phyloP scores from a whole-genome alignment of 1,284 basidiomycete genomes.

The Acaromyces ingoldii region DNA sequence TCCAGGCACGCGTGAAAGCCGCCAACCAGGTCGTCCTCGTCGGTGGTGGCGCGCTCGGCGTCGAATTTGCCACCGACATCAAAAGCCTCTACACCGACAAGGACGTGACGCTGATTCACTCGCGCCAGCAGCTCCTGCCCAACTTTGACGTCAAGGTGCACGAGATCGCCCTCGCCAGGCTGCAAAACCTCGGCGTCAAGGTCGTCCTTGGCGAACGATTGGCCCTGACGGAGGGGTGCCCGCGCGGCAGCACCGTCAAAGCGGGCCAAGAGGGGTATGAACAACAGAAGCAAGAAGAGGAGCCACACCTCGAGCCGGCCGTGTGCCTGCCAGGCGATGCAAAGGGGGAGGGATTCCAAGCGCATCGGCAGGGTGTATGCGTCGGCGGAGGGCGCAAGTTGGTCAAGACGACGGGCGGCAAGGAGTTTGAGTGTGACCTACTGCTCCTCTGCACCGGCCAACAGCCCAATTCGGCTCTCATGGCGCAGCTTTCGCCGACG shows the following conservation, averaged over 20 bases:
- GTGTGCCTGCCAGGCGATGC: slow-evolving; percentile 25
- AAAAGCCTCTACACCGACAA: slow-evolving; percentile 34
- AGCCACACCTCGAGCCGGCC: slow-evolving; percentile 7
- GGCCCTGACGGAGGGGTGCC: slow-evolving; percentile 44
- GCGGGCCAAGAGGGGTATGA: too few species aligned
- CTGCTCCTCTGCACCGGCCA: slow-evolving; percentile 49
- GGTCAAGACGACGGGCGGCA: slow-evolving; percentile 44
- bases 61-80: slow-evolving; percentile 47
- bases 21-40: slow-evolving; percentile 45
- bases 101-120: slow-evolving; percentile 45
- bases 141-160: slow-evolving; percentile 47
- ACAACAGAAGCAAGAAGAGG: background rate
- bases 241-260: slow-evolving; percentile 31
- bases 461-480: slow-evolving; percentile 44
- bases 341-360: slow-evolving; percentile 29
- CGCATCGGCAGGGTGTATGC: slow-evolving; percentile 30
- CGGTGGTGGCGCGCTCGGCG: slow-evolving; percentile 49
- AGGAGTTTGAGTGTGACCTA: slow-evolving; percentile 42
- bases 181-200: slow-evolving; percentile 43
- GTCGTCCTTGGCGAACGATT: slow-evolving; percentile 47
- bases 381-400: slow-evolving; percentile 29
- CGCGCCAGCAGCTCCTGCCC: slow-evolving; percentile 44
- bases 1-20: slow-evolving; percentile 31
- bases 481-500: slow-evolving; percentile 38
- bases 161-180: slow-evolving; percentile 31